Base-by-base conservation (phyloP, 2,329 filamentous ascomycete genomes). In the Fusarium sp. region DNA sequence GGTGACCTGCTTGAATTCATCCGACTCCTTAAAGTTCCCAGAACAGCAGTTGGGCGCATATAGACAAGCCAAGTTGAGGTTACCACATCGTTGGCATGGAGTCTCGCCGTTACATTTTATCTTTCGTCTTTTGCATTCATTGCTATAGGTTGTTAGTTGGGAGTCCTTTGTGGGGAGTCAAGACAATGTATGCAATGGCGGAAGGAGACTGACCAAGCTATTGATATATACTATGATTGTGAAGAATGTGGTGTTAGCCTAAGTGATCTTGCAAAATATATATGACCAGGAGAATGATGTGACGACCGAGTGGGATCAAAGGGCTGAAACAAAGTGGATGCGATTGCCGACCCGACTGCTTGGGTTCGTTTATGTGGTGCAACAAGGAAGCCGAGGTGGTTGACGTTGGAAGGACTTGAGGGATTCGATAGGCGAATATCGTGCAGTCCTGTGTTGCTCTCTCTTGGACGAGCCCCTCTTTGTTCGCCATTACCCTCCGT, bases 21-120 rank as follows among this genome's bases (percentile, higher is more conserved):
- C 93, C 46, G 93, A 94, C 75, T 98, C 94, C 79, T 95, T 96
- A 85, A 97, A 94, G 79, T 88, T 93, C 82, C 89, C 94, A 66
- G 88, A 82, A 76, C 88, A 90, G 77, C 89, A 90, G 74, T 90
- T 90, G 16, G 88, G 86, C 8, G 89, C 84, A 79, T 92, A 92
- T 43, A 90, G 81, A 74, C 90, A 92, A 66, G 85, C 79, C 20
- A 91, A 83, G 71, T 88, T 89, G 77, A 92, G 88, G 71, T 91
- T 90, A 71, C 89, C 87, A 73, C 91, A 93, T 58, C 91, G 84
- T 63, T 89, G 85, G 69, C 91, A 93, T 2, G 89, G 87, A 2
- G 85, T 87, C 71, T 91, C 88, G 64, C 91, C 91, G 77, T 92
- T 92, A 79, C 90, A 92, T 78, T 92, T 92, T 74, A 92, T 89